Percentiles rank a stretch among this genome's conserved stretches.
Evolutionary conservation across 768 basidiomycete genomes (phyloP).

Genomic region (Gelatoporia subvermispora): DNA sequence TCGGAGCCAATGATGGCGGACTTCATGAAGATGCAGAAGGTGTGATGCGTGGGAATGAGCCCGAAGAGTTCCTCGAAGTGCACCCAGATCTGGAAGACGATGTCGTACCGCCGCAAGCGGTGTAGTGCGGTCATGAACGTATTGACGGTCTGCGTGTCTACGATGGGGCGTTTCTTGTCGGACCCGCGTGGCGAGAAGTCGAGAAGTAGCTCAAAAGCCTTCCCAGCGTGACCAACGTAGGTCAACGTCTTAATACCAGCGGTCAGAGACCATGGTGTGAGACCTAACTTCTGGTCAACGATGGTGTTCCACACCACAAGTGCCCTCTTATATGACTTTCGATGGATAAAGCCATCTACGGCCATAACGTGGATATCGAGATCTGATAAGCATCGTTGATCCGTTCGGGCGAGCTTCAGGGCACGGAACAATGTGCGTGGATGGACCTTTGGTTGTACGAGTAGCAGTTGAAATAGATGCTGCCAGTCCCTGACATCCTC

Average conservation of each 20-base stretch:
- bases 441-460: too few species aligned
- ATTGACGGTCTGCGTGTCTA: slow-evolving; percentile 17
- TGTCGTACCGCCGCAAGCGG: slow-evolving; percentile 52
- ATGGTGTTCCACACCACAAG: slow-evolving; percentile 22
- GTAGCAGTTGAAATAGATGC: too few species aligned
- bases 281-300: slow-evolving; percentile 22
- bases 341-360: slow-evolving; percentile 47
- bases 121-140: slow-evolving; percentile 45
- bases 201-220: slow-evolving; percentile 50
- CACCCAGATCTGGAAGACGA: slow-evolving; percentile 67
- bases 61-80: slow-evolving; percentile 54
- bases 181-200: slow-evolving; percentile 19
- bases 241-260: slow-evolving; percentile 49
- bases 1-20: slow-evolving; percentile 50
- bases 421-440: too few species aligned
- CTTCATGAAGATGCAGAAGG: slow-evolving; percentile 58
- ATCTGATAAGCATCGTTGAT: slow-evolving; percentile 19
- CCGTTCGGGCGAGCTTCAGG: too few species aligned
- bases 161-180: slow-evolving; percentile 28
- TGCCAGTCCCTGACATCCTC: too few species aligned
- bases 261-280: slow-evolving; percentile 42
- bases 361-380: slow-evolving; percentile 49
- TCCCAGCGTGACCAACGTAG: slow-evolving; percentile 35
- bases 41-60: slow-evolving; percentile 46
- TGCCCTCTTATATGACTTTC: slow-evolving; percentile 36